Base-by-base conservation (phyloP, 2,329 filamentous ascomycete species). In the Ceratocystis lukuohia region DNA sequence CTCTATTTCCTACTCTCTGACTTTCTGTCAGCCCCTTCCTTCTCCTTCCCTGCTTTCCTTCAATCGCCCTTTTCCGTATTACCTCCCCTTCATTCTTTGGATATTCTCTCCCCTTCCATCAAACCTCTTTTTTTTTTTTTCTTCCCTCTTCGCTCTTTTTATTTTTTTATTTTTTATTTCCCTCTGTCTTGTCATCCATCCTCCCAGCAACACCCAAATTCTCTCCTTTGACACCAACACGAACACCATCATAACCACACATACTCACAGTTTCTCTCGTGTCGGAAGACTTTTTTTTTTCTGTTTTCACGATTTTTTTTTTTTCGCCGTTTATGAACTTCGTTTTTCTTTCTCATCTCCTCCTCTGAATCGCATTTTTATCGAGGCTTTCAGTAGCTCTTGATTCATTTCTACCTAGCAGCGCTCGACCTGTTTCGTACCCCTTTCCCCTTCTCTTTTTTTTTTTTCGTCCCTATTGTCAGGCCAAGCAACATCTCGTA, bases 371-470 rank as follows among this genome's bases (percentile, higher is more conserved):
- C 44, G 41, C 45, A 41, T 25, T 33, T 66, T 56, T 62, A 56
- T 66, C 64, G 64, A 66, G 64, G 61, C 67, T 68, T 66, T 66
- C 53, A 66, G 67, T 68, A 66, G 64, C 50, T 68, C 64, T 66
- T 68, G 64, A 66, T 66, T 66, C 59, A 59, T 37, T 33, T 50
- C 37, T 50, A 41, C 41, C 41, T 8, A 61, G 20, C 56, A 64
- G 44, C 53, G 57, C 63, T 65, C 53, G 63, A 44, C 33, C 63
- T 61, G 61, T 65, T 61, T 62, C 45, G 44, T 17, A 22, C 53
- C 45, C 62, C 41, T 62, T 53, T 63, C 61, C 44, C 44, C 44
- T 30, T 41, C 61, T 56, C 25, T 22, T 5, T 50, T 45, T 46
- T 59, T 44, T 56, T 48, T 48, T 45, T 64, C 41, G 20, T 64